These are phyloP conservation scores for Arthrobotrys sinensis DNA, from an alignment of 2,329 filamentous ascomycete species.

Conservation along the genomic window DNA sequence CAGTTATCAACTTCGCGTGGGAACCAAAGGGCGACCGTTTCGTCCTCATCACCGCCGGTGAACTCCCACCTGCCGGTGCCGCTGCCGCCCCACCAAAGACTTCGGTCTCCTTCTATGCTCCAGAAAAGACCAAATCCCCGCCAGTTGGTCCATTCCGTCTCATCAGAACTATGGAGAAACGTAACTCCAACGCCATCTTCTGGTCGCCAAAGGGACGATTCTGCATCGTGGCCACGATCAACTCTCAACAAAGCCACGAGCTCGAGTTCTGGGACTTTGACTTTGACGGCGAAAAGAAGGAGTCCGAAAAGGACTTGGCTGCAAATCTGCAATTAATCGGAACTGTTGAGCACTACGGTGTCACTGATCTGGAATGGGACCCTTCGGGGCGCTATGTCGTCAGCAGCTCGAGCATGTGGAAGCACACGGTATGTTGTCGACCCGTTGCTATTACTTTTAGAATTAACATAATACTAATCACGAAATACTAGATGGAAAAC, in stretches of 20 bases:
- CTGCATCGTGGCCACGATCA: constrained; percentile 91
- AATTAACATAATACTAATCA: constrained; percentile 5
- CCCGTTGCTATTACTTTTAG: constrained; percentile 35
- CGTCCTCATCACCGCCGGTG: constrained; percentile 94
- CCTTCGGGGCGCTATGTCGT: constrained; percentile 95
- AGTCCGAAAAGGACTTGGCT: constrained; percentile 85
- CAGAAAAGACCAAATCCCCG: constrained; percentile 89
- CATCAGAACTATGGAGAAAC: constrained; percentile 95
- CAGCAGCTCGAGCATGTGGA: constrained; percentile 94
- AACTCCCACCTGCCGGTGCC: constrained; percentile 75
- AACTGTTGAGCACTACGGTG: constrained; percentile 93
- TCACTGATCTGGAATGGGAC: constrained; percentile 98
- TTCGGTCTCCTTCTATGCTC: constrained; percentile 93
- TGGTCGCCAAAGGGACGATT: constrained; percentile 97
- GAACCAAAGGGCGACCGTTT: constrained; percentile 98
- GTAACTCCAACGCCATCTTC: constrained; percentile 99
- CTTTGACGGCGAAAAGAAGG: constrained; percentile 84
- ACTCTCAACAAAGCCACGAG: constrained; percentile 92
- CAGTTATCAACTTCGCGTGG: constrained; percentile 99
- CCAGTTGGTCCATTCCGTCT: constrained; percentile 94
- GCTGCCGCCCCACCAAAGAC: constrained; percentile 90
- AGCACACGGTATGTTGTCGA: constrained; percentile 82
- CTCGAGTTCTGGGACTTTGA: constrained; percentile 98
- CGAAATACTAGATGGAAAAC: constrained; percentile 86
- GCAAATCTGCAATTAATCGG: constrained; percentile 97